These are phyloP conservation scores for Vachellia pachyceras DNA, from an alignment of 306 rosid genomes.

Conservation along the genomic window DNA sequence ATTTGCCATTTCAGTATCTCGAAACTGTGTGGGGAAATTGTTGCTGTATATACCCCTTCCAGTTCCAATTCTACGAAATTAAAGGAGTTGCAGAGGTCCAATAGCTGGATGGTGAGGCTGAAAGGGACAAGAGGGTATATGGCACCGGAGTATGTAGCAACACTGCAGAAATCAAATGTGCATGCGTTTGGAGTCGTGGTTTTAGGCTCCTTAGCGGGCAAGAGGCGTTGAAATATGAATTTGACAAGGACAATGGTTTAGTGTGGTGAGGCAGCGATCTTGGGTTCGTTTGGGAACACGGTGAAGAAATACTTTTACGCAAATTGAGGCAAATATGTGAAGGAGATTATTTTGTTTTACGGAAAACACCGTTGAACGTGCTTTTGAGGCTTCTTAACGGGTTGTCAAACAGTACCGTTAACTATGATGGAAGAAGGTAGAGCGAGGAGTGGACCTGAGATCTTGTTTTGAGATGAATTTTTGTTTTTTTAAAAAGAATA, in stretches of 20 bases:
- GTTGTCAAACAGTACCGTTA: too few species aligned
- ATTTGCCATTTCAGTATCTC: conserved; percentile 90
- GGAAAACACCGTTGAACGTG: too few species aligned
- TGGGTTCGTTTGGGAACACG: conserved; percentile 49
- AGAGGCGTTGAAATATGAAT: conserved; percentile 64
- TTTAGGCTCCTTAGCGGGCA: conserved; percentile 78
- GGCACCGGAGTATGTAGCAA: conserved; percentile 77
- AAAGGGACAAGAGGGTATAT: conserved; percentile 90
- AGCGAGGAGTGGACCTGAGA: too few species aligned
- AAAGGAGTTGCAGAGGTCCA: conserved; percentile 35
- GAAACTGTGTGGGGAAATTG: conserved; percentile 70
- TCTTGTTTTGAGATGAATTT: too few species aligned
- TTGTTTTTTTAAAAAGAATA: too few species aligned
- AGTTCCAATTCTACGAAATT: not conserved
- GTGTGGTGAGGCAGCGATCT: conserved; percentile 84
- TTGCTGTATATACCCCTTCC: not conserved
- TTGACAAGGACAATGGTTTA: conserved; percentile 54
- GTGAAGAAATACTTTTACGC: too few species aligned
- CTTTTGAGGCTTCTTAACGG: too few species aligned
- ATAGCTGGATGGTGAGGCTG: conserved; percentile 53
- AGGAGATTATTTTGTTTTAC: too few species aligned
- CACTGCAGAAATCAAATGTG: conserved; percentile 77
- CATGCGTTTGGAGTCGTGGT: conserved; percentile 91
- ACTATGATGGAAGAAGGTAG: too few species aligned
- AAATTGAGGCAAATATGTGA: too few species aligned